A percentile compares a stretch with the other conserved stretches of the same genome.
These are phyloP conservation scores for Erodium maritimum DNA, from an alignment of 345 rosid species.

Conservation along the genomic window DNA sequence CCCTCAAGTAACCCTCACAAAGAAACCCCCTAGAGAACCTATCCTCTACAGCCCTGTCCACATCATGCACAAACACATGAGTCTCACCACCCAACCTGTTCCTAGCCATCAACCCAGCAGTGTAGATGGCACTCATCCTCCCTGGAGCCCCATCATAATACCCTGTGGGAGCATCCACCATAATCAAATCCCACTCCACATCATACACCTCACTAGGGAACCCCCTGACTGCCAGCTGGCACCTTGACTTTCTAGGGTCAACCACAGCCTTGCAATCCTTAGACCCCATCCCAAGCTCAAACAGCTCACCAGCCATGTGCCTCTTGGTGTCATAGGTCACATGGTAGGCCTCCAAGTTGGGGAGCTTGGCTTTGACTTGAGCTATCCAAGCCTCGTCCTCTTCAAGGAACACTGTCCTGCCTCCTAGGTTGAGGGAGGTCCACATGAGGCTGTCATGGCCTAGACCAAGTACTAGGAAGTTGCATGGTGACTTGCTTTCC, in stretches of 20 bases:
- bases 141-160: constrained; percentile 73
- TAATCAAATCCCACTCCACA: constrained; percentile 74
- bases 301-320: constrained; percentile 35
- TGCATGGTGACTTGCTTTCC: constrained; percentile 65
- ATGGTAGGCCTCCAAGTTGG: constrained; percentile 58
- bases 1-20: constrained; percentile 55
- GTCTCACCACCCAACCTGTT: constrained; percentile 53
- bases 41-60: constrained; percentile 68
- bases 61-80: constrained; percentile 79
- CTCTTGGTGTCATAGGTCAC: constrained; percentile 63
- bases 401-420: constrained; percentile 77
- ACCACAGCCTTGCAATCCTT: constrained; percentile 35
- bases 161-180: constrained; percentile 96
- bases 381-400: constrained; percentile 75
- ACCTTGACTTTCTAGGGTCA: constrained; percentile 52
- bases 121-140: constrained; percentile 75
- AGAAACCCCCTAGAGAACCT: constrained; percentile 57
- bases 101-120: constrained; percentile 78
- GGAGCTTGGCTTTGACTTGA: constrained; percentile 35
- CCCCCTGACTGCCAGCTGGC: constrained; percentile 50
- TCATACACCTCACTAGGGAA: constrained; percentile 62
- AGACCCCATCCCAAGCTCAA: constrained; percentile 24
- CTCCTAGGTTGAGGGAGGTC: constrained; percentile 67
- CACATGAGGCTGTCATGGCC: constrained; percentile 95
- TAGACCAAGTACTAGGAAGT: constrained; percentile 72